phyloP scores from a whole-genome alignment of 805 yeast genomes.

The Starmerella powellii region DNA sequence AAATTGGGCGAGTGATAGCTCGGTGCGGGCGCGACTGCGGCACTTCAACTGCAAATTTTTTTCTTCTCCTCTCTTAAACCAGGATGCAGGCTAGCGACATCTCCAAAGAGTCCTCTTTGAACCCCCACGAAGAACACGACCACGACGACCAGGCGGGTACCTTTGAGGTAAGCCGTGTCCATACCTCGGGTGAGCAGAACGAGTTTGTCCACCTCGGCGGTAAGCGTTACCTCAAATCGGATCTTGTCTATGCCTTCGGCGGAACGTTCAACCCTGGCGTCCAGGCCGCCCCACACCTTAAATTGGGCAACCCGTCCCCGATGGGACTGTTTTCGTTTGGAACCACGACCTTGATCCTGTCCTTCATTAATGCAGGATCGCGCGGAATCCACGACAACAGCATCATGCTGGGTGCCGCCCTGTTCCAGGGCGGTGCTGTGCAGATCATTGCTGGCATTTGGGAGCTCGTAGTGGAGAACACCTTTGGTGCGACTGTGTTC shows the following conservation, averaged over 20 bases:
- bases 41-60: no score
- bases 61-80: no score
- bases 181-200: slow-evolving; percentile 18
- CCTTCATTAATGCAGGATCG: slow-evolving; percentile 43
- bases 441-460: slow-evolving; percentile 59
- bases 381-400: slow-evolving; percentile 44
- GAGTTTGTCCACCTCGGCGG: slow-evolving; percentile 32
- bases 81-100: no score
- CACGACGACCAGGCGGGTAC: neutral
- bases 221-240: slow-evolving; percentile 35
- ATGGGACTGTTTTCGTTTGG: slow-evolving; percentile 51
- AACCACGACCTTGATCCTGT: slow-evolving; percentile 47
- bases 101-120: neutral
- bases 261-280: slow-evolving; percentile 39
- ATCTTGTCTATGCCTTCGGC: slow-evolving; percentile 50
- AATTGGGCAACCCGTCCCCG: slow-evolving; percentile 55
- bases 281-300: slow-evolving; percentile 34
- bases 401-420: slow-evolving; percentile 48
- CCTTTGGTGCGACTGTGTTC: slow-evolving; percentile 48
- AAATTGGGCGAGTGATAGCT: no score
- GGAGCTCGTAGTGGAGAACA: slow-evolving; percentile 52
- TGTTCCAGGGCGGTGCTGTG: slow-evolving; percentile 51
- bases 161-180: slow-evolving; percentile 6
- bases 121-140: no score
- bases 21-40: no score